phyloP scores from a whole-genome alignment of 2,329 filamentous ascomycete species.

The Scleromitrula shiraiana region DNA sequence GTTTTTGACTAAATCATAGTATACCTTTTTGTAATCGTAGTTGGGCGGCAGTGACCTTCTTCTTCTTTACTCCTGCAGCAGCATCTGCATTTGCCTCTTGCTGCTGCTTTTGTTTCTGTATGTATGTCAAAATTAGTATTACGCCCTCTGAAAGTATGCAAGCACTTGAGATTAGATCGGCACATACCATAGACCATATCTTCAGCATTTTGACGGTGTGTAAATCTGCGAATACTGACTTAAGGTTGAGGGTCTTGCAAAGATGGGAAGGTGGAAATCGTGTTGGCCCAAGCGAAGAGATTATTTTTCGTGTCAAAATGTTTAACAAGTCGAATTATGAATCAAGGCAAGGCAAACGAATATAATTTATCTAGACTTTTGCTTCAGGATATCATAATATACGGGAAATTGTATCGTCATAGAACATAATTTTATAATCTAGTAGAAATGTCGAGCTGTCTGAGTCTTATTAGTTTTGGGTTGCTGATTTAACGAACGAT shows the following conservation, averaged over 20 bases:
- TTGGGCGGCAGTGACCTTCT: constrained; percentile 96
- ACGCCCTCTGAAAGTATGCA: neutral
- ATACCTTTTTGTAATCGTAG: constrained; percentile 93
- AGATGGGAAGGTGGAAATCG: neutral
- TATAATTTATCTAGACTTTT: neutral
- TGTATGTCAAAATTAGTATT: neutral
- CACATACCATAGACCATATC: constrained; percentile 94
- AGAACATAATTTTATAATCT: no score
- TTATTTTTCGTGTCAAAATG: neutral
- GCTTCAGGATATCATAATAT: neutral
- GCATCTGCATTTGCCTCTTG: constrained; percentile 79
- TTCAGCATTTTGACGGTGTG: constrained; percentile 71
- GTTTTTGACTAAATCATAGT: no score
- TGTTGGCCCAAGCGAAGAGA: neutral
- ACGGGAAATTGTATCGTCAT: neutral
- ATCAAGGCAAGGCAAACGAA: no score
- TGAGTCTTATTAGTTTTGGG: neutral
- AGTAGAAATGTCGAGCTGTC: no score
- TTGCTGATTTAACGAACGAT: neutral
- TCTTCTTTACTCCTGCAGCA: constrained; percentile 74
- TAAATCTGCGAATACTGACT: neutral
- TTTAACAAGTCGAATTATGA: no score
- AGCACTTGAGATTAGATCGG: neutral
- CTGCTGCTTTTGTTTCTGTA: constrained; percentile 90
- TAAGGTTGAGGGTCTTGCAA: neutral